Conservation (phyloP, 169 alveolate species). For the Plasmodium knowlesi region DNA sequence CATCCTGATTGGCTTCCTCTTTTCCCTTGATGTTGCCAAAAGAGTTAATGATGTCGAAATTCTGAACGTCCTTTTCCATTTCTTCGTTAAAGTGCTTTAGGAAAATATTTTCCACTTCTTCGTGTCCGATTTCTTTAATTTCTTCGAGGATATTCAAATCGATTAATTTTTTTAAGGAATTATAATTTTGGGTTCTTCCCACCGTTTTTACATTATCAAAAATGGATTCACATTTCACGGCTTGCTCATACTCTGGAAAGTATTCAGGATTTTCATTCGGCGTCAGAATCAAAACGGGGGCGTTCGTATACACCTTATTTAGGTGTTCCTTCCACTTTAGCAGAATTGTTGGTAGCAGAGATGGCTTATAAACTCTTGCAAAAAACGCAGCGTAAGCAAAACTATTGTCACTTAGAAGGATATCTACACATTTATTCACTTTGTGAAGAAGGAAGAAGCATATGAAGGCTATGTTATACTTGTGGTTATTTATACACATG, state of each 20-base stretch:
- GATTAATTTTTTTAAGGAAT: constrained; percentile 52
- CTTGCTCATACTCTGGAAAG: constrained; percentile 68
- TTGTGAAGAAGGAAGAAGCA: constrained; percentile 81
- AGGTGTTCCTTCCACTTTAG: constrained; percentile 77
- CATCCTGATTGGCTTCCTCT: neutral
- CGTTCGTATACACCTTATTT: constrained; percentile 22
- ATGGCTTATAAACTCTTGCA: constrained; percentile 82
- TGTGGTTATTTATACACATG: constrained; percentile 73
- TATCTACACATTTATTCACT: constrained; percentile 79
- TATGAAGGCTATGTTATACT: constrained; percentile 80
- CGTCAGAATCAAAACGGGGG: constrained; percentile 28
- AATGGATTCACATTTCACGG: constrained; percentile 63
- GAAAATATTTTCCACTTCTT: constrained; percentile 59
- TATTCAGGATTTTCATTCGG: constrained; percentile 70
- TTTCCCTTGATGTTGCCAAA: neutral
- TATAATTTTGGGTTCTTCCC: constrained; percentile 60
- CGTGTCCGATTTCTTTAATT: constrained; percentile 70
- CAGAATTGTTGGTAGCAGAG: constrained; percentile 69
- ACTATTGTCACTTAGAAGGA: constrained; percentile 72
- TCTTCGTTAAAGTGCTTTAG: constrained; percentile 64
- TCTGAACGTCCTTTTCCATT: constrained; percentile 52
- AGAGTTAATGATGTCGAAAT: constrained; percentile 16
- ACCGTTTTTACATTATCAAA: constrained; percentile 54
- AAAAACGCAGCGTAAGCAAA: constrained; percentile 83
- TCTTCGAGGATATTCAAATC: constrained; percentile 71